Base-by-base conservation (phyloP, 2,329 filamentous ascomycete genomes). In the Fusarium chaquense region DNA sequence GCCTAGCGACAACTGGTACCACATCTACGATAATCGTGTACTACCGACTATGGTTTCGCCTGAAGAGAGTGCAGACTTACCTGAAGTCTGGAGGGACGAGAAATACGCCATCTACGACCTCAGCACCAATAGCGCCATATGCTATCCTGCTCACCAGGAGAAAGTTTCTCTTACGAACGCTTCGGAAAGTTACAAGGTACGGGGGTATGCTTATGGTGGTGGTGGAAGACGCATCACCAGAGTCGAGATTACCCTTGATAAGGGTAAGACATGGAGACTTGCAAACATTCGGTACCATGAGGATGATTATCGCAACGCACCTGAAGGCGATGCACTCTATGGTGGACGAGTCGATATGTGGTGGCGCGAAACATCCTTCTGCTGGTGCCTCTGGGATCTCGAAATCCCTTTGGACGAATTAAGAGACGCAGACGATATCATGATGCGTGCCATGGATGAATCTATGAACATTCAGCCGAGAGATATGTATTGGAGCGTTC, bases 401-500 rank as follows among this genome's bases (percentile, higher is more conserved):
- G 86, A 90, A 12, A 84, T 97, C 22, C 79, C 87, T 0, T 78
- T 92, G 0, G 75, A 83, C 0, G 88, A 92, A 26, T 82, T 97
- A 18, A 82, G 83, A 41, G 80, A 80, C 4, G 87, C 92, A 1
- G 86, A 89, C 44, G 93, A 94, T 73, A 88, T 98, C 38, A 85
- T 97, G 75, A 89, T 97, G 7, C 86, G 94, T 45, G 91, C 91
- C 6, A 97, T 97, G 93, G 94, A 98, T 72, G 94, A 97, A 70
- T 87, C 90, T 57, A 91, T 97, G 88, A 93, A 92, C 79, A 83
- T 93, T 0, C 93, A 97, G 77, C 94, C 94, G 6, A 86, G 93
- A 65, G 94, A 98, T 75, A 96, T 97, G 93, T 97, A 97, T 81
- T 98, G 94, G 94, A 94, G 89, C 64, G 93, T 97, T 3, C 82